A percentile compares a stretch with the other conserved stretches of the same genome.
phyloP scores from a whole-genome alignment of 2,329 filamentous ascomycete genomes.

The Trichoderma koningiopsis region DNA sequence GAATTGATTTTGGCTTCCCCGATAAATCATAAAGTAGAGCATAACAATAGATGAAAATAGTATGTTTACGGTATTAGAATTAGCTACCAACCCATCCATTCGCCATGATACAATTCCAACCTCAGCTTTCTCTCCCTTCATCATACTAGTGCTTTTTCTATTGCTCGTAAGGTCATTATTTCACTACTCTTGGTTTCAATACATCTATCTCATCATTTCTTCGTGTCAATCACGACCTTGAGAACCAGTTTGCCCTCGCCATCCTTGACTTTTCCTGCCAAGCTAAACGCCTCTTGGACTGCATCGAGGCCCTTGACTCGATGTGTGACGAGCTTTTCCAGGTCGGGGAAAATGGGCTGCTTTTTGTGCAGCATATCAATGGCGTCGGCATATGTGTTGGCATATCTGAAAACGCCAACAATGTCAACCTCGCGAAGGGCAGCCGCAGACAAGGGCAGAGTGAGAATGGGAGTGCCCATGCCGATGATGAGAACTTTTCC shows the following conservation, averaged over 20 bases:
- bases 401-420: conserved; percentile 71
- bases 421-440: conserved; percentile 71
- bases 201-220: background rate
- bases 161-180: conserved; percentile 5
- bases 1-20: conserved; percentile 71
- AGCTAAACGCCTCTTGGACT: conserved; percentile 69
- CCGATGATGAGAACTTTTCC: conserved; percentile 71
- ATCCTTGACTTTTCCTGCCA: conserved; percentile 72
- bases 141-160: background rate
- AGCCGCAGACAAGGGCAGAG: conserved; percentile 67
- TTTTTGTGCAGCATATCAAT: conserved; percentile 54
- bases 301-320: conserved; percentile 64
- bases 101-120: background rate
- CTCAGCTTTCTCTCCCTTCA: background rate
- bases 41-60: background rate
- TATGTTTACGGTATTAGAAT: background rate
- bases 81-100: background rate
- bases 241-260: conserved; percentile 69
- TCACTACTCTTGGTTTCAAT: background rate
- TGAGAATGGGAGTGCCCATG: conserved; percentile 72
- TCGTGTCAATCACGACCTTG: conserved; percentile 68
- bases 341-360: conserved; percentile 59
- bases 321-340: conserved; percentile 72
- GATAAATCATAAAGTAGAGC: conserved; percentile 53
- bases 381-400: conserved; percentile 68